These are phyloP conservation scores for Globisporangium nagaii DNA, from an alignment of 352 stramenopile species.

Conservation along the genomic window DNA sequence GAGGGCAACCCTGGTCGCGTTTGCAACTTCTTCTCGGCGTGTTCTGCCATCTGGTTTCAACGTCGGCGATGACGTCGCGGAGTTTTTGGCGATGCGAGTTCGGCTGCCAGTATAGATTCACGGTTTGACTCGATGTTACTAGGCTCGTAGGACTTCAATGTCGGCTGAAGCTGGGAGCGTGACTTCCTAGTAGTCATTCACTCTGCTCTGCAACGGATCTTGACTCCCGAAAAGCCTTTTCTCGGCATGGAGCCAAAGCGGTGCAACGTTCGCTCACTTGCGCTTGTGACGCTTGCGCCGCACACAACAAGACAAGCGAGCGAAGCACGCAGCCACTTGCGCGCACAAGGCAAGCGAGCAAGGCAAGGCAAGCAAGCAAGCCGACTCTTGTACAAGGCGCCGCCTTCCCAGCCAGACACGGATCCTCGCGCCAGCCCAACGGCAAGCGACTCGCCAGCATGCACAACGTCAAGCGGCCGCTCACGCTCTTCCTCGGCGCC, in stretches of 20 bases:
- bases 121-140: not conserved
- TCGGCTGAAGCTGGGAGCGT: no score
- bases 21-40: not conserved
- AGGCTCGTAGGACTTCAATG: no score
- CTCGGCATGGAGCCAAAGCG: not conserved
- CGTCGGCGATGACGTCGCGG: no score
- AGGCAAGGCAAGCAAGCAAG: not conserved
- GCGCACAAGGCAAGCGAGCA: not conserved
- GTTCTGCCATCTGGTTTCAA: constrained; percentile 3
- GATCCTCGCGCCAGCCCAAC: not conserved
- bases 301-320: not conserved
- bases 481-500: constrained; percentile 43
- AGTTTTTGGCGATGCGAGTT: no score
- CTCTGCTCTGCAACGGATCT: not conserved
- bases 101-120: not conserved
- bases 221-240: not conserved
- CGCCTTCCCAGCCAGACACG: not conserved
- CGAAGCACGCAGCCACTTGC: constrained; percentile 1
- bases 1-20: no score
- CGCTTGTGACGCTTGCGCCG: not conserved
- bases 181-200: no score
- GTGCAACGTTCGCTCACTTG: no score
- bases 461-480: constrained; percentile 41
- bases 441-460: not conserved
- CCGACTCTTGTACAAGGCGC: not conserved